Evolutionary conservation across 2,329 filamentous ascomycete genomes (phyloP).

Genomic region (Mariannaea sp.): DNA sequence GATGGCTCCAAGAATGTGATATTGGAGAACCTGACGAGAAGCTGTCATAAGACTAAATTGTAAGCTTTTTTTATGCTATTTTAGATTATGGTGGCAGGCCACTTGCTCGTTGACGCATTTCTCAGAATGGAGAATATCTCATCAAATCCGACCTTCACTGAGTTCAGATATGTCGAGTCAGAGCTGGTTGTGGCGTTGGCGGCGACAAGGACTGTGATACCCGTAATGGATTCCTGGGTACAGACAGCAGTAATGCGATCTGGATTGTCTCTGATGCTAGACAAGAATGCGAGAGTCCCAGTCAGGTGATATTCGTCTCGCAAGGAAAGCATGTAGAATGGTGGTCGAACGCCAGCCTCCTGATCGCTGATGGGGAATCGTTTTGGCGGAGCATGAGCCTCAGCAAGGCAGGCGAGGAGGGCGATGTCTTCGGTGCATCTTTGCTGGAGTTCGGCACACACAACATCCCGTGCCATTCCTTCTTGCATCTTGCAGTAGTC

Average conservation of each 20-base stretch:
- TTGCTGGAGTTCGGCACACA: neutral
- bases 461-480: too few relatives aligned
- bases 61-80: neutral
- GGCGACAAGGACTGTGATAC: conserved; percentile 26
- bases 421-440: conserved; percentile 21
- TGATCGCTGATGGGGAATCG: neutral
- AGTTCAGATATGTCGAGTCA: conserved; percentile 18
- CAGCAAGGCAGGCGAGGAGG: conserved; percentile 22
- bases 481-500: too few relatives aligned
- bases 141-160: conserved; percentile 25
- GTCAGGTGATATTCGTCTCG: conserved; percentile 27
- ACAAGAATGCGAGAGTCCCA: conserved; percentile 27
- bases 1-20: conserved; percentile 10
- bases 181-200: conserved; percentile 20
- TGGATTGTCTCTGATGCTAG: conserved; percentile 19
- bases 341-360: neutral
- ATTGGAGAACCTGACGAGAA: neutral
- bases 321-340: conserved; percentile 8
- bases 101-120: conserved; percentile 1
- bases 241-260: conserved; percentile 27
- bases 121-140: conserved; percentile 20
- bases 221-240: conserved; percentile 15
- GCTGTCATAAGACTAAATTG: neutral
- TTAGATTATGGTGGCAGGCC: neutral
- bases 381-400: conserved; percentile 5